These are phyloP conservation scores for Mortierella sp. DNA, from an alignment of 371 early-diverging fungal species.

Conservation along the genomic window DNA sequence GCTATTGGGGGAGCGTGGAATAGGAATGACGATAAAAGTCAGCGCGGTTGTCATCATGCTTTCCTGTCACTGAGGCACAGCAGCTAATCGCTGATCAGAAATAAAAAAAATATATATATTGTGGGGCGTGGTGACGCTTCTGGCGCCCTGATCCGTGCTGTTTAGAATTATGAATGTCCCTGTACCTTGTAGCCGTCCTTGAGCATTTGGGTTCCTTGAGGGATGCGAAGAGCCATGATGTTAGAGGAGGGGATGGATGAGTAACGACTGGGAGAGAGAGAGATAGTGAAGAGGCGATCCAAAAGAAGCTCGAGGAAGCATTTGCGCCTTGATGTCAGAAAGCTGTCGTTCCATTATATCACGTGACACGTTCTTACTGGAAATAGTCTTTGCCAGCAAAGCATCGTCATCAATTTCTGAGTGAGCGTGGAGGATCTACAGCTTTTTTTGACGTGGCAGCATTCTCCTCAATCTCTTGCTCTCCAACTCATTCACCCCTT, in stretches of 20 bases:
- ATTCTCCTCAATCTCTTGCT: neutral
- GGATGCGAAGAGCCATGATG: constrained; percentile 94
- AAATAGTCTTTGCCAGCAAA: neutral
- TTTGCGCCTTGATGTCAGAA: constrained; percentile 17
- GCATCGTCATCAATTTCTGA: neutral
- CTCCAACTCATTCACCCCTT: neutral
- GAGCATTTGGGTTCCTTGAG: constrained; percentile 92
- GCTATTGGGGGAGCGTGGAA: constrained; percentile 62
- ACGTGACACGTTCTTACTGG: neutral
- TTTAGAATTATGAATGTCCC: neutral
- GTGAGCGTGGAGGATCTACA: neutral
- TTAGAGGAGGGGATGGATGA: neutral
- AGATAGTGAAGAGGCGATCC: constrained; percentile 15
- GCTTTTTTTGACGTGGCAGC: constrained; percentile 11
- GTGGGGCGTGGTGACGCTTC: neutral
- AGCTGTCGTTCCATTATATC: neutral
- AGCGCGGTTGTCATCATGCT: constrained; percentile 7
- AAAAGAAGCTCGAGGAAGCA: constrained; percentile 57
- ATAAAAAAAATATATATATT: neutral
- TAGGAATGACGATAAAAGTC: constrained; percentile 7
- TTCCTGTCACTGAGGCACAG: constrained; percentile 1
- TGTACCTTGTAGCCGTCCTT: constrained; percentile 97
- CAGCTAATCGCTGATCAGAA: constrained; percentile 13
- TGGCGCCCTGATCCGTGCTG: neutral
- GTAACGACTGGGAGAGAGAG: constrained; percentile 1